Evolutionary conservation across 768 basidiomycete species (phyloP).

Genomic region (Tricholoma sp.): DNA sequence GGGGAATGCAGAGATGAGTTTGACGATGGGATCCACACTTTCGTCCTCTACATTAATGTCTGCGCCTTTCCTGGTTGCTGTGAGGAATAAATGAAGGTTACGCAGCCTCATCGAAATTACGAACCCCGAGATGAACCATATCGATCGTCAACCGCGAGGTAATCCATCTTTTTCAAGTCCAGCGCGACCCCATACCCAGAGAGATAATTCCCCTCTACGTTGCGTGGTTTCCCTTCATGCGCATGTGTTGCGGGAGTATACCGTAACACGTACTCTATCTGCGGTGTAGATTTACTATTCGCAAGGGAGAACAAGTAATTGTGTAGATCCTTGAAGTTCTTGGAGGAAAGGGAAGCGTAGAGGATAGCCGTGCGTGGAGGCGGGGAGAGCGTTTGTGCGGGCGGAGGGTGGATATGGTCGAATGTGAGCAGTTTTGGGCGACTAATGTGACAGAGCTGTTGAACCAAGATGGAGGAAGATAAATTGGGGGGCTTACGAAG

Average conservation of each 20-base stretch:
- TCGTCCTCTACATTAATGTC: slow-evolving; percentile 20
- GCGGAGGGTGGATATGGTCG: slow-evolving; percentile 68
- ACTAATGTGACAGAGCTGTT: slow-evolving; percentile 22
- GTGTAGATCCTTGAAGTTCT: slow-evolving; percentile 70
- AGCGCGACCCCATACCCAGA: slow-evolving; percentile 90
- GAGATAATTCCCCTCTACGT: slow-evolving; percentile 40
- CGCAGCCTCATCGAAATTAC: not conserved
- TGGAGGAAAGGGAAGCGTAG: slow-evolving; percentile 63
- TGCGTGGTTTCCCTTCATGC: not conserved
- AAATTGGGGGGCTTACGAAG: too few relatives aligned
- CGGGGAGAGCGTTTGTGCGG: slow-evolving; percentile 34
- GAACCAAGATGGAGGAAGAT: not conserved
- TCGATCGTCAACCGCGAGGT: slow-evolving; percentile 89
- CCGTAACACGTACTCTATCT: slow-evolving; percentile 74
- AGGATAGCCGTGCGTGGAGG: slow-evolving; percentile 68
- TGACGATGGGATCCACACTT: slow-evolving; percentile 29
- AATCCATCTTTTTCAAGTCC: slow-evolving; percentile 96
- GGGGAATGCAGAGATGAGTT: slow-evolving; percentile 35
- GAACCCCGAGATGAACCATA: slow-evolving; percentile 23
- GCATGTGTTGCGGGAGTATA: slow-evolving; percentile 35
- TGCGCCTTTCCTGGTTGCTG: slow-evolving; percentile 6
- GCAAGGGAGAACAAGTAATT: slow-evolving; percentile 52
- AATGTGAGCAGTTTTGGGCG: slow-evolving; percentile 59
- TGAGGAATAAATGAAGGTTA: not conserved
- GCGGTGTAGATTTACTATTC: slow-evolving; percentile 31